A percentile compares a stretch with the other conserved stretches of the same genome.
Conservation (phyloP, 768 basidiomycete species). For the Tubosaeta sp. region DNA sequence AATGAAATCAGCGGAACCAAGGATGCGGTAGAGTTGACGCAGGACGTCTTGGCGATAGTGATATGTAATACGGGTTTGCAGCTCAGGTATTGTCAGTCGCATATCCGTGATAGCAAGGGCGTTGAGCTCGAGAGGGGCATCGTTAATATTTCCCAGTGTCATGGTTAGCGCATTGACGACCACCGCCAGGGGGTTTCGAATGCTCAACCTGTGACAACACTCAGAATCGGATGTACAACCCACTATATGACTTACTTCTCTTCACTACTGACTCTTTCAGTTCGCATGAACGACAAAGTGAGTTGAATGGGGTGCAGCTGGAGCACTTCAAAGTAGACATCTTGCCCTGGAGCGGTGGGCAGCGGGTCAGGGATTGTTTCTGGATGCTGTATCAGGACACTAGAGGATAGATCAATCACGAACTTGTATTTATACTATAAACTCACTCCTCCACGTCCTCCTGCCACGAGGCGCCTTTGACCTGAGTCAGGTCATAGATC, state of each 20-base stretch:
- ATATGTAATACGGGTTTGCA: constrained; percentile 78
- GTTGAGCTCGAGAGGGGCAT: constrained; percentile 91
- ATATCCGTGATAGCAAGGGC: constrained; percentile 93
- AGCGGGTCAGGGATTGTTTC: constrained; percentile 69
- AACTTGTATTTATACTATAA: neutral
- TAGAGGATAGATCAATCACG: constrained; percentile 27
- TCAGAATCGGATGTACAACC: neutral
- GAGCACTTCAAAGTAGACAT: constrained; percentile 92
- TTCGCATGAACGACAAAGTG: constrained; percentile 94
- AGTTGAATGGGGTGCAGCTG: constrained; percentile 93
- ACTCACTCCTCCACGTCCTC: constrained; percentile 70
- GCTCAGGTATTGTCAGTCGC: constrained; percentile 78
- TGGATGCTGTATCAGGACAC: constrained; percentile 69
- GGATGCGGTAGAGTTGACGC: constrained; percentile 90
- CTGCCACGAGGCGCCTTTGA: constrained; percentile 90
- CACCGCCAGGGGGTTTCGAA: constrained; percentile 88
- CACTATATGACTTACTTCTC: constrained; percentile 64
- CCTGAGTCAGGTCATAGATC: constrained; percentile 85
- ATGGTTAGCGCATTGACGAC: constrained; percentile 93
- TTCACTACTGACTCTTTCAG: constrained; percentile 88
- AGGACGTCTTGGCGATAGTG: constrained; percentile 94
- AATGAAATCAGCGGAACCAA: constrained; percentile 98
- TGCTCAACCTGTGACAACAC: constrained; percentile 48
- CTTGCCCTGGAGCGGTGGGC: constrained; percentile 60
- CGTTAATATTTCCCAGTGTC: constrained; percentile 96